These are phyloP conservation scores for Sarcomyxa edulis DNA, from an alignment of 768 basidiomycete genomes.

Conservation along the genomic window DNA sequence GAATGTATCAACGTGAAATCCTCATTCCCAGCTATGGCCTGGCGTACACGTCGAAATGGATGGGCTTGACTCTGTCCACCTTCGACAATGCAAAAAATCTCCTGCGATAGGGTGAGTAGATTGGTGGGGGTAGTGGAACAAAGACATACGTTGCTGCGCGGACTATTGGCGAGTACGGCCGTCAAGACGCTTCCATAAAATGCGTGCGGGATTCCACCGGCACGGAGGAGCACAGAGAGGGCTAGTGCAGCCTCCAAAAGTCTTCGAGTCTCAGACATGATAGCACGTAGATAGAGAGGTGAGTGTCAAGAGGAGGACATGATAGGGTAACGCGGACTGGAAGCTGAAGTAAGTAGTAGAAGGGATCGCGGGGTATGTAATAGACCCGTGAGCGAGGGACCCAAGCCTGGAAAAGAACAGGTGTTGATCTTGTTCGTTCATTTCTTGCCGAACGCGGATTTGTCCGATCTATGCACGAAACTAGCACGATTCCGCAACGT, in stretches of 20 bases:
- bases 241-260: conserved; percentile 74
- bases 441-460: conserved; percentile 35
- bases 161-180: conserved; percentile 60
- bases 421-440: conserved; percentile 34
- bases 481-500: conserved; percentile 37
- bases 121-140: background rate
- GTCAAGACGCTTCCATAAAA: conserved; percentile 75
- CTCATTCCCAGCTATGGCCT: conserved; percentile 60
- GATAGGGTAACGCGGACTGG: conserved; percentile 41
- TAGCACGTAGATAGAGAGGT: conserved; percentile 19
- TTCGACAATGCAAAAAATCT: conserved; percentile 83
- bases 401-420: background rate
- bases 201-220: conserved; percentile 64
- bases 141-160: conserved; percentile 58
- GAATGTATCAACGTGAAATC: conserved; percentile 66
- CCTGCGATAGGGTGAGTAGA: conserved; percentile 35
- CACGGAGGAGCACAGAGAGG: conserved; percentile 60
- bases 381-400: conserved; percentile 33
- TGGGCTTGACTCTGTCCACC: conserved; percentile 56
- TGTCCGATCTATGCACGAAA: conserved; percentile 32
- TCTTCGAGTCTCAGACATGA: conserved; percentile 68
- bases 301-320: conserved; percentile 44
- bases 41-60: conserved; percentile 76
- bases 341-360: conserved; percentile 34
- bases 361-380: conserved; percentile 44